Conservation (phyloP, 1,284 basidiomycete species). For the Ceratobasidium sp. region DNA sequence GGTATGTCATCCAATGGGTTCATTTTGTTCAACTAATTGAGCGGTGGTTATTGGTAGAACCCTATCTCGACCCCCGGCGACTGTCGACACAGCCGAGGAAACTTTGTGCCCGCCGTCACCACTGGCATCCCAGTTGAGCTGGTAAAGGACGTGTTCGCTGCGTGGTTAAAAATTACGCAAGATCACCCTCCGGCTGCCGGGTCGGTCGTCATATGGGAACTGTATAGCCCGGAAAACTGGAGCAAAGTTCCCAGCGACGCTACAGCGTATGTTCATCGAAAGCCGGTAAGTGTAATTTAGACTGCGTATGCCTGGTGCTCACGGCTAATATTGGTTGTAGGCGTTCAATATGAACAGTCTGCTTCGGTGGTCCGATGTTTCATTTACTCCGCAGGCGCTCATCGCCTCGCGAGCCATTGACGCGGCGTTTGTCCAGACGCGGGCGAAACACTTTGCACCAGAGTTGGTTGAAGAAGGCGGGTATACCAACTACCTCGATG, state of each 20-base stretch:
- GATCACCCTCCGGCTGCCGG: constrained; percentile 15
- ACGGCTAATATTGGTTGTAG: not conserved
- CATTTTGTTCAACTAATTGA: not conserved
- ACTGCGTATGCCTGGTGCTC: too few species aligned
- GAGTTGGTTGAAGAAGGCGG: not conserved
- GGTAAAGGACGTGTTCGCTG: not conserved
- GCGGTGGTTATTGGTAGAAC: not conserved
- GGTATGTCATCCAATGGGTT: not conserved
- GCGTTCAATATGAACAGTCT: not conserved
- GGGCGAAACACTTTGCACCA: not conserved
- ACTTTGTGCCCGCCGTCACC: constrained; percentile 13
- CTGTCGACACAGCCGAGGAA: constrained; percentile 18
- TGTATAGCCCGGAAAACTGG: constrained; percentile 32
- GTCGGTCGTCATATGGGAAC: constrained; percentile 34
- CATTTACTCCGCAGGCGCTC: not conserved
- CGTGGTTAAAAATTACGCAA: constrained; percentile 7
- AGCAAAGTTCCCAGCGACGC: constrained; percentile 30
- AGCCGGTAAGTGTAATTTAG: constrained; percentile 21
- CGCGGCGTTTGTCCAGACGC: not conserved
- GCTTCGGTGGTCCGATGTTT: not conserved
- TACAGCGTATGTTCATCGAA: constrained; percentile 41
- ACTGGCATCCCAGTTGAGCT: constrained; percentile 7
- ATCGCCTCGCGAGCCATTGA: not conserved
- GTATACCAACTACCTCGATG: not conserved
- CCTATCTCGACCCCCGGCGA: not conserved